A percentile compares a stretch with the other conserved stretches of the same genome.
phyloP scores from a whole-genome alignment of 768 basidiomycete species.

The Leccinum broughii region DNA sequence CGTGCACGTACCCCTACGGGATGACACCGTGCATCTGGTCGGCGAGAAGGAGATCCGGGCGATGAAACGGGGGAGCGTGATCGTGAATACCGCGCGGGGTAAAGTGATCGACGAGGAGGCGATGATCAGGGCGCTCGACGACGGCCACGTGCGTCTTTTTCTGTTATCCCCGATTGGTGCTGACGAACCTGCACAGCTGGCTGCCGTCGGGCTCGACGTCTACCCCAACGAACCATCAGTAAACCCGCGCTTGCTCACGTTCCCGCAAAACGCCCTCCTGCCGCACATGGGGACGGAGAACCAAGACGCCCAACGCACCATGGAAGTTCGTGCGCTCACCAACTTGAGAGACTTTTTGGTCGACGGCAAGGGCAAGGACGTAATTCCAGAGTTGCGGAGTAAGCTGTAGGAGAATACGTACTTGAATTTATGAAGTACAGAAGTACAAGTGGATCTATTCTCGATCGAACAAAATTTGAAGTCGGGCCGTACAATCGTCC shows the following conservation, averaged over 20 bases:
- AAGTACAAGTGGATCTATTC: background rate
- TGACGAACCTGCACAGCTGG: background rate
- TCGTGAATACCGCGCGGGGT: constrained; percentile 90
- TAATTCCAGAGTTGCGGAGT: constrained; percentile 55
- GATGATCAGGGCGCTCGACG: constrained; percentile 80
- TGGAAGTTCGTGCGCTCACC: constrained; percentile 83
- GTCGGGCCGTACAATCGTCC: background rate
- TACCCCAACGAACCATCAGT: constrained; percentile 83
- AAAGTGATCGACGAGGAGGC: constrained; percentile 88
- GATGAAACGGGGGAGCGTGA: constrained; percentile 74
- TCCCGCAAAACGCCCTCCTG: constrained; percentile 80
- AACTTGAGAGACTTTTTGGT: constrained; percentile 74
- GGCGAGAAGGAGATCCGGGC: constrained; percentile 73
- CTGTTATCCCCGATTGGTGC: background rate
- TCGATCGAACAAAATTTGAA: no score
- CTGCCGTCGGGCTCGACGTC: constrained; percentile 76
- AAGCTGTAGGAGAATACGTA: constrained; percentile 16
- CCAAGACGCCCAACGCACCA: constrained; percentile 73
- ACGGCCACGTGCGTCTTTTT: constrained; percentile 70
- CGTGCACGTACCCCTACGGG: constrained; percentile 78
- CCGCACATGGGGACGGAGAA: constrained; percentile 94
- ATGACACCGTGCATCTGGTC: constrained; percentile 72
- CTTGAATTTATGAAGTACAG: background rate
- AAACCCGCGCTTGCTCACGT: constrained; percentile 76
- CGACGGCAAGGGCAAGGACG: constrained; percentile 61